Evolutionary conservation across 2,329 filamentous ascomycete genomes (phyloP).

Genomic region (Huntiella savannae): DNA sequence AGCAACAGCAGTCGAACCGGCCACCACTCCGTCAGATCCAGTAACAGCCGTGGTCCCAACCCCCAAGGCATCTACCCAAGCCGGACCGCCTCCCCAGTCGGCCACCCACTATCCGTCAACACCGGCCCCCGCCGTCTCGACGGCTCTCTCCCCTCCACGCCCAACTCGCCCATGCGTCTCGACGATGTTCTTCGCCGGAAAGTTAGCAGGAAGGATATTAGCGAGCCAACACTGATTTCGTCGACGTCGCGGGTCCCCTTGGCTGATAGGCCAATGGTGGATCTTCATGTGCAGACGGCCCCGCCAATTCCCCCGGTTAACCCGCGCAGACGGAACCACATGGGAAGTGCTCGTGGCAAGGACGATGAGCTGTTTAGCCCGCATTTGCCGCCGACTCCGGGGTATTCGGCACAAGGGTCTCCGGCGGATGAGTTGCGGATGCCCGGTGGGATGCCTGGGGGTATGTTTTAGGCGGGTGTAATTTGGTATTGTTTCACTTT

Average conservation of each 20-base stretch:
- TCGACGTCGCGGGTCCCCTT: constrained; percentile 27
- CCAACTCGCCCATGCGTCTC: constrained; percentile 15
- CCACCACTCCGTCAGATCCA: constrained; percentile 5
- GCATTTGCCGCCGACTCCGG: constrained; percentile 8
- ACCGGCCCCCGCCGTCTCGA: constrained; percentile 14
- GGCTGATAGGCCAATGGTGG: constrained; percentile 21
- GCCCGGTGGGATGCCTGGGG: constrained; percentile 4
- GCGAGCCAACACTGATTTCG: constrained; percentile 29
- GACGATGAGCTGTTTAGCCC: constrained; percentile 6
- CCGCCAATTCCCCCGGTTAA: constrained; percentile 41
- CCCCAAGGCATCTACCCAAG: constrained; percentile 9
- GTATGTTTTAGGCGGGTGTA: constrained; percentile 7
- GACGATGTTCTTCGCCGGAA: constrained; percentile 23
- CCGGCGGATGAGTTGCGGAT: constrained; percentile 6
- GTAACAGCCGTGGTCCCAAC: not conserved
- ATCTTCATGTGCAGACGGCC: constrained; percentile 19
- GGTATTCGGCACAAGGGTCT: not conserved
- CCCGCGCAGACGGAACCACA: constrained; percentile 30
- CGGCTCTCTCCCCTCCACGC: not conserved
- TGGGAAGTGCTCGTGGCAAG: constrained; percentile 17
- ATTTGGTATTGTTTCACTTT: not conserved
- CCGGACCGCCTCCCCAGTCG: constrained; percentile 6
- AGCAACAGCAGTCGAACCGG: constrained; percentile 25
- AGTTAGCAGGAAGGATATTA: constrained; percentile 29
- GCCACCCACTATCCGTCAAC: not conserved